phyloP scores from a whole-genome alignment of 148 eudicot species.

The Diospyros lotus region DNA sequence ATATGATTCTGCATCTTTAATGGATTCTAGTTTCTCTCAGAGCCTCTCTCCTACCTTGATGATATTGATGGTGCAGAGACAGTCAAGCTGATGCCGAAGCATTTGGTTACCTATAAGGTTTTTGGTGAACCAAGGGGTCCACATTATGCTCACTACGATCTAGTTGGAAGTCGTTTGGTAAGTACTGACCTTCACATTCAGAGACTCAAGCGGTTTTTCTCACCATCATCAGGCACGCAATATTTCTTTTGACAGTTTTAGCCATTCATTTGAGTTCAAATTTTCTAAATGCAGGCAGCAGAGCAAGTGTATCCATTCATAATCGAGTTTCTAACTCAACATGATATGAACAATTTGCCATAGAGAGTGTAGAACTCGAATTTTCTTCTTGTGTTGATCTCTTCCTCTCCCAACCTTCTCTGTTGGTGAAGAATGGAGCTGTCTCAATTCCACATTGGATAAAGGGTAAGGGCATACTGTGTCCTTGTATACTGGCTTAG shows the following conservation, averaged over 20 bases:
- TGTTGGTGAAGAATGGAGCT: no score
- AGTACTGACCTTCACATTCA: not conserved
- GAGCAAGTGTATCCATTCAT: slow-evolving; percentile 82
- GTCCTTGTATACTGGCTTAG: no score
- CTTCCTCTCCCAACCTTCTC: no score
- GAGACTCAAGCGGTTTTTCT: no score
- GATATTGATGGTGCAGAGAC: slow-evolving; percentile 45
- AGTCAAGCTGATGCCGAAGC: slow-evolving; percentile 65
- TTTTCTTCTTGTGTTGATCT: no score
- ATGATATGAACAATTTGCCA: no score
- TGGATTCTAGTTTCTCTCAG: not conserved
- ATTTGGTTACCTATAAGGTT: slow-evolving; percentile 72
- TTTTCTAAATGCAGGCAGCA: slow-evolving; percentile 57
- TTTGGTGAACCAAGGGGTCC: slow-evolving; percentile 85
- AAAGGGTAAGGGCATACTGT: no score
- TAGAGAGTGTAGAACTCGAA: no score
- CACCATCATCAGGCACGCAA: not conserved
- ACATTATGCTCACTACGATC: slow-evolving; percentile 96
- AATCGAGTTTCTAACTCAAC: slow-evolving; percentile 40
- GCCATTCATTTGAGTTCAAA: not conserved
- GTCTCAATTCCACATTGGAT: no score
- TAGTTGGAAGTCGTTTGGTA: slow-evolving; percentile 89
- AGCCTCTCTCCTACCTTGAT: slow-evolving; percentile 12
- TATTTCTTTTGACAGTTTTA: no score
- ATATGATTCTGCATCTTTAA: not conserved